Evolutionary conservation across 495 filamentous ascomycete species (phyloP), one percentile per base, ranked within the genome.

Genomic region (Trichoderma parareesei): DNA sequence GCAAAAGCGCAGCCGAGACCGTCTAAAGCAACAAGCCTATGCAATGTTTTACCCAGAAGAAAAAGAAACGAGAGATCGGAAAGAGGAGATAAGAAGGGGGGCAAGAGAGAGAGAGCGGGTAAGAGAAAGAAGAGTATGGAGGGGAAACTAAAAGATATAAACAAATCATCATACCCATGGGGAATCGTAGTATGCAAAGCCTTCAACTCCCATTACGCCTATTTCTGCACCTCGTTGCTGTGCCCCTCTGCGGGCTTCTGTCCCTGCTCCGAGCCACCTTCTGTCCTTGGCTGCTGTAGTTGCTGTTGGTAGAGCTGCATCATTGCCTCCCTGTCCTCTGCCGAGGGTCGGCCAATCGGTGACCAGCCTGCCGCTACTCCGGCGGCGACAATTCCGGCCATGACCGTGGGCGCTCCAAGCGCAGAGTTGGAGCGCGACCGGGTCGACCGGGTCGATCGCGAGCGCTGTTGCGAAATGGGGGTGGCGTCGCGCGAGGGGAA

Each of bases 341-440:
- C 72, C 67, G 60, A 68, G 67, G 67, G 71, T 40, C 76, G 74
- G 48, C 92, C 91, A 64, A 94, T 89, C 0, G 92, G 92, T 60
- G 91, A 95, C 91, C 90, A 96, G 49, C 90, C 91, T 33, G 80
- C 84, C 42, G 85, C 91, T 60, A 97, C 87, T 75, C 88, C 89
- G 62, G 90, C 91, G 43, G 92, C 92, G 65, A 97, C 87, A 60
- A 97, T 85, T 67, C 92, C 92, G 35, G 92, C 88, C 90, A 90
- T 89, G 42, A 92, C 91, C 40, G 90, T 87, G 5, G 91, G 89
- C 2, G 90, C 90, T 10, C 90, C 91, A 60, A 96, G 84, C 2
- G 89, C 86, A 0, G 91, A 95, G 75, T 92, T 96, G 5, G 91
- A 95, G 20, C 92, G 86, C 42, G 92, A 96, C 65, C 92, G 85